These are phyloP conservation scores for Nicotiana attenuata DNA, from an alignment of 257 asterid genomes.

Conservation along the genomic window DNA sequence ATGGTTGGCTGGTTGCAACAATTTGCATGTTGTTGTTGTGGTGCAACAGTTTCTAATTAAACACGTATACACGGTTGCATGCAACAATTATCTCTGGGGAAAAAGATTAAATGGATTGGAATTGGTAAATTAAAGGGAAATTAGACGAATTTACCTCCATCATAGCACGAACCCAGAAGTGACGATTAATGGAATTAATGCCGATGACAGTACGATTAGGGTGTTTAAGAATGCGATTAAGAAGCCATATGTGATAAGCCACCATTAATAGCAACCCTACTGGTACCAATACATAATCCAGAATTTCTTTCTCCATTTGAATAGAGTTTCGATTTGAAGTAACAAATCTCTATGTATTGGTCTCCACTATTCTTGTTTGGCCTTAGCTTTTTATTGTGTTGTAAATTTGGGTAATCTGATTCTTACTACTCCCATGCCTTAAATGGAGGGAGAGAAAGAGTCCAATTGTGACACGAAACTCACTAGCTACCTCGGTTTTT, in stretches of 20 bases:
- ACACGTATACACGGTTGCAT: neutral
- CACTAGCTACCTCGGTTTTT: neutral
- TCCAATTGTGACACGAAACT: constrained; percentile 20
- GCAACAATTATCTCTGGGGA: neutral
- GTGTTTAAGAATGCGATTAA: constrained; percentile 47
- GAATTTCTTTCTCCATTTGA: constrained; percentile 47
- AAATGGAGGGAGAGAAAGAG: neutral
- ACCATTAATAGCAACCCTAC: constrained; percentile 52
- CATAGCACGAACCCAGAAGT: constrained; percentile 87
- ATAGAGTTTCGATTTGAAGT: neutral
- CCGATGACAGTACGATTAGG: constrained; percentile 83
- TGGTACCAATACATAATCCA: constrained; percentile 73
- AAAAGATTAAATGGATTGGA: neutral
- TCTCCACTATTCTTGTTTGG: neutral
- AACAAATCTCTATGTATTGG: neutral
- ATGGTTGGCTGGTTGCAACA: too few species aligned
- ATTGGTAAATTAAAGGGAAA: neutral
- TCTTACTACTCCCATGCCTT: neutral
- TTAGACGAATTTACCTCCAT: constrained; percentile 54
- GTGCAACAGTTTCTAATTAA: neutral
- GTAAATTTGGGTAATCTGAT: neutral
- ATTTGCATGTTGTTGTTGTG: neutral
- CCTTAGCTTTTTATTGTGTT: neutral
- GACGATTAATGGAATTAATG: constrained; percentile 82
- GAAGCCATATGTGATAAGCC: constrained; percentile 74